Percentiles rank a stretch among this genome's conserved stretches.
Evolutionary conservation across 208 protist species (phyloP).

Genomic region (Wallacemonas sp.): DNA sequence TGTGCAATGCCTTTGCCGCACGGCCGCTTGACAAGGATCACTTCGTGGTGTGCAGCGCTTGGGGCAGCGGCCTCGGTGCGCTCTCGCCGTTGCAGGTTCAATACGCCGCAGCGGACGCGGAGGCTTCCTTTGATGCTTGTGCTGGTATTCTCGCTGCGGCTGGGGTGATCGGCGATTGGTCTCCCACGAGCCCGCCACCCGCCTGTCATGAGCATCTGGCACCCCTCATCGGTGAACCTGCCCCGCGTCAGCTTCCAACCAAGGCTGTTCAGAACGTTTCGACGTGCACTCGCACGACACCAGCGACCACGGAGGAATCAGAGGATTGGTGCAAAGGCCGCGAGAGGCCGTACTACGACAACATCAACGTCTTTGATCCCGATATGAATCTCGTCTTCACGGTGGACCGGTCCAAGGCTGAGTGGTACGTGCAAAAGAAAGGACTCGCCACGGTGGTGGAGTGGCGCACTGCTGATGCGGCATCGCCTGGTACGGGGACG

Average conservation of each 20-base stretch:
- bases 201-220: too few species aligned
- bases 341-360: slow-evolving; percentile 62
- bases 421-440: slow-evolving; percentile 70
- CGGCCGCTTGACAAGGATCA: slow-evolving; percentile 44
- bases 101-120: slow-evolving; percentile 56
- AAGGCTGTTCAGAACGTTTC: too few species aligned
- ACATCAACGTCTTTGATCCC: slow-evolving; percentile 53
- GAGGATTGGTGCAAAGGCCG: slow-evolving; percentile 33
- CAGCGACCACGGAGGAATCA: not conserved
- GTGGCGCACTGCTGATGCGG: slow-evolving; percentile 22
- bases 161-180: too few species aligned
- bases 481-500: not conserved
- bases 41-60: slow-evolving; percentile 50
- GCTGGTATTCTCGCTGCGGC: slow-evolving; percentile 25
- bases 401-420: slow-evolving; percentile 51
- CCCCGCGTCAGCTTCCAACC: too few species aligned
- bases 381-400: slow-evolving; percentile 52
- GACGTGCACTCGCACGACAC: too few species aligned
- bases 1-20: slow-evolving; percentile 34
- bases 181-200: too few species aligned
- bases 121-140: slow-evolving; percentile 57
- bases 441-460: slow-evolving; percentile 45
- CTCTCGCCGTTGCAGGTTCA: slow-evolving; percentile 54
- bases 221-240: not conserved
- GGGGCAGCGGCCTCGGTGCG: slow-evolving; percentile 46